Base-by-base conservation (phyloP, 2,329 filamentous ascomycete genomes). In the Macroventuria anomochaeta region DNA sequence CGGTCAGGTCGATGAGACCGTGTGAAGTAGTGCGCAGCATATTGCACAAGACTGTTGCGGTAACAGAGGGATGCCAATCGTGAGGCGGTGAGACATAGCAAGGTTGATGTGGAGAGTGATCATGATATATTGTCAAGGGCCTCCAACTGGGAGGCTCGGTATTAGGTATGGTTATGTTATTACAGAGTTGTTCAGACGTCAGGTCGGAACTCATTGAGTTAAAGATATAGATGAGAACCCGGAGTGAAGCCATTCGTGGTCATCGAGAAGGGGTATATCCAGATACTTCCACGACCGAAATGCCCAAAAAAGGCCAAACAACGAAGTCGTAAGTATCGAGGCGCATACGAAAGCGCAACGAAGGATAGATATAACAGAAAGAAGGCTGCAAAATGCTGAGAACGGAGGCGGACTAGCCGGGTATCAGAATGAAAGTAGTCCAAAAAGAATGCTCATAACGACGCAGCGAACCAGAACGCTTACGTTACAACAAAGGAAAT, bases 341-440 rank as follows among this genome's bases (percentile, higher is more conserved):
- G n/a, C 21, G 17, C 25, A 11, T 18, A 23, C 25, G 26, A 49
- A 54, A 25, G 25, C n/a, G 40, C 49, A 56, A 42, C 36, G 41
- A 49, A 50, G 33, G 55, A 33, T 46, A 31, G 44, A 31, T 49
- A 34, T 54, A 57, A 47, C 17, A 25, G 40, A 51, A 57, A 26
- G 38, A 50, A 37, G 43, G 29, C 15, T 34, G 49, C 53, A 42
- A 42, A 50, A 36, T 40, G 36, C 33, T 41, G 36, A 38, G 38
- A 46, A 42, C 20, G 51, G 54, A 55, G 61, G 50, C 62, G 61
- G 61, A 36, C 63, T 67, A 57, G 61, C 63, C 64, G 63, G 58
- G 56, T 63, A 63, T 61, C 57, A 61, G 42, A 63, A 55, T 31
- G 57, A 53, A 50, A 58, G 40, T 31, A 42, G 42, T 40, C 55